These are phyloP conservation scores for Epichloe aotearoae DNA, from an alignment of 2,329 filamentous ascomycete species.

Conservation along the genomic window DNA sequence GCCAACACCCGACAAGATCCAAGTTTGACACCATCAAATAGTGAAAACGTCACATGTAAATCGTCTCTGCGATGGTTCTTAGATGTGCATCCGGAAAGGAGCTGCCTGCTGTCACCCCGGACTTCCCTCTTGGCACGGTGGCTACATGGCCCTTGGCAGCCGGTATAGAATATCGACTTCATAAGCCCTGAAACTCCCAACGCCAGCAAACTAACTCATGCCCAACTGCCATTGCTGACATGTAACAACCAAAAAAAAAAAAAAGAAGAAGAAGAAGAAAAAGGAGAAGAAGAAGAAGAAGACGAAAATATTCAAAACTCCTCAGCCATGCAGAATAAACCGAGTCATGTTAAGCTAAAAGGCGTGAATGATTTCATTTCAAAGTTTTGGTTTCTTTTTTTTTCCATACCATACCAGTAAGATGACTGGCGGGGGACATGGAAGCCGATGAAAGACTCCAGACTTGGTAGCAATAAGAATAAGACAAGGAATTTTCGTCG, in stretches of 20 bases:
- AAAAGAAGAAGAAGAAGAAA: background rate
- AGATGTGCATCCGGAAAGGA: background rate
- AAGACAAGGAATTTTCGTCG: background rate
- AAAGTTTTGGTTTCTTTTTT: too few species aligned
- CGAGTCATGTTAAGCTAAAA: background rate
- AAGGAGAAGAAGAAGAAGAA: too few species aligned
- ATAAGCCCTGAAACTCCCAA: background rate
- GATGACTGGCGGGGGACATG: too few species aligned
- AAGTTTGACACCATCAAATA: too few species aligned
- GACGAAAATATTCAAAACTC: background rate
- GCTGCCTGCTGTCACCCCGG: background rate
- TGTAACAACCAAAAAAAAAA: background rate
- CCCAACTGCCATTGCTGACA: too few species aligned
- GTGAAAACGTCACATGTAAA: too few species aligned
- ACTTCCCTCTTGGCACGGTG: too few species aligned
- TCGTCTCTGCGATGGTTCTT: too few species aligned
- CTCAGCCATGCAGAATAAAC: conserved; percentile 1
- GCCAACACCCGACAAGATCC: too few species aligned
- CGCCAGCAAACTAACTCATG: background rate
- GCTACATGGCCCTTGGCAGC: background rate
- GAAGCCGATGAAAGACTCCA: too few species aligned
- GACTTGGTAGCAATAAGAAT: background rate
- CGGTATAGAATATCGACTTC: background rate
- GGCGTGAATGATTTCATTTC: background rate
- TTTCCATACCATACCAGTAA: too few species aligned